Percentiles rank a stretch among this genome's conserved stretches.
phyloP scores from a whole-genome alignment of 1,139 yeast species.

The Geotrichum bryndzae region DNA sequence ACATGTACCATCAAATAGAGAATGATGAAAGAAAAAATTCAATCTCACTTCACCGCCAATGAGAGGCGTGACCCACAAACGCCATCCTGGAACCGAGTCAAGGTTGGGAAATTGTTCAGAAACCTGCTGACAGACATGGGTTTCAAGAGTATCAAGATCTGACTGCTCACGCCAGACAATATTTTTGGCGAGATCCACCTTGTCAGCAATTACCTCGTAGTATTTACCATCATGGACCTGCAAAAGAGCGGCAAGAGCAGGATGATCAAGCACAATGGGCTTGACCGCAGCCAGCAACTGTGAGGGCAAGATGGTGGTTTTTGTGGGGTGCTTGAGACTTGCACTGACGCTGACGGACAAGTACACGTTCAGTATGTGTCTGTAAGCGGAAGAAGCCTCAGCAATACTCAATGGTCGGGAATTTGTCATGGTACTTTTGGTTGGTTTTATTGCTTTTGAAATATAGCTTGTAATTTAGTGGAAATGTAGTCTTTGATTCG shows the following conservation, averaged over 20 bases:
- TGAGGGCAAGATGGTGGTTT: background rate
- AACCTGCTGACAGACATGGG: background rate
- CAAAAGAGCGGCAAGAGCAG: constrained; percentile 3
- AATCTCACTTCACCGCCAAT: background rate
- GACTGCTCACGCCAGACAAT: background rate
- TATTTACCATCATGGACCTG: background rate
- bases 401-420: background rate
- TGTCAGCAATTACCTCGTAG: background rate
- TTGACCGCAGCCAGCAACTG: constrained; percentile 4
- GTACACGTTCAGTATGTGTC: constrained; percentile 11
- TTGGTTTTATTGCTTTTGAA: background rate
- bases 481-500: background rate
- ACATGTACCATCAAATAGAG: constrained; percentile 10
- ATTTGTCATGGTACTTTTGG: background rate
- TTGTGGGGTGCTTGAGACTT: background rate
- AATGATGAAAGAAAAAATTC: constrained; percentile 13
- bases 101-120: constrained; percentile 1
- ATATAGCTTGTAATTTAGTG: background rate
- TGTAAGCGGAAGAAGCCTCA: constrained; percentile 9
- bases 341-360: constrained; percentile 8
- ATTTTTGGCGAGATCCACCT: constrained; percentile 1
- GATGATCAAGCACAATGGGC: background rate
- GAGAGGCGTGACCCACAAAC: constrained; percentile 12
- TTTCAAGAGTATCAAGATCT: background rate
- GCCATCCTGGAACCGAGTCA: constrained; percentile 10